Evolutionary conservation across 768 basidiomycete species (phyloP).

Genomic region (Asterophora lycoperdoides): DNA sequence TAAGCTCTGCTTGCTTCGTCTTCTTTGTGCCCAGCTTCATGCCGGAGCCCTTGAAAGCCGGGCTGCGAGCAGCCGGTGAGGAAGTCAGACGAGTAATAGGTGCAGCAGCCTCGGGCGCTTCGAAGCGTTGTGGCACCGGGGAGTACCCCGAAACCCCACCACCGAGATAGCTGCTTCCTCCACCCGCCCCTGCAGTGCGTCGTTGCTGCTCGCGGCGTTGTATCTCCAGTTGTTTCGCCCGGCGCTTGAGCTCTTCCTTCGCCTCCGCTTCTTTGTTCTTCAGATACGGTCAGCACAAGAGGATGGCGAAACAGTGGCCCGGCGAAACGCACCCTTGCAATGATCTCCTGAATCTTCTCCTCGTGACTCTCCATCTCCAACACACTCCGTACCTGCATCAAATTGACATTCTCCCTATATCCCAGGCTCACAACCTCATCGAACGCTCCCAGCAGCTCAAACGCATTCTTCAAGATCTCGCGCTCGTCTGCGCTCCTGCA

Average conservation of each 20-base stretch:
- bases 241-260: slow-evolving; percentile 96
- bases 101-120: slow-evolving; percentile 50
- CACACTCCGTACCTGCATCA: slow-evolving; percentile 74
- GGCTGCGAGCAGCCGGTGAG: slow-evolving; percentile 50
- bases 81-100: slow-evolving; percentile 36
- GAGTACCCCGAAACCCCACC: slow-evolving; percentile 70
- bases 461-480: slow-evolving; percentile 86
- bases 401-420: slow-evolving; percentile 72
- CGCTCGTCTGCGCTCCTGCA: slow-evolving; percentile 84
- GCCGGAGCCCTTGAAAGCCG: slow-evolving; percentile 89
- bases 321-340: slow-evolving; percentile 68
- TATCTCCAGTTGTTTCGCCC: slow-evolving; percentile 97
- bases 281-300: not conserved
- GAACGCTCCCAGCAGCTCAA: slow-evolving; percentile 92
- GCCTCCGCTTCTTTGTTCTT: slow-evolving; percentile 99
- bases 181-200: slow-evolving; percentile 51
- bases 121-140: slow-evolving; percentile 62
- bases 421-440: slow-evolving; percentile 95
- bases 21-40: slow-evolving; percentile 98
- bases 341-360: slow-evolving; percentile 97
- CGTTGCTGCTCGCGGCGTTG: slow-evolving; percentile 92
- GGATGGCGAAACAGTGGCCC: slow-evolving; percentile 1
- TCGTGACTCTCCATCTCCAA: slow-evolving; percentile 91
- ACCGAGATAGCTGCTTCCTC: slow-evolving; percentile 57
- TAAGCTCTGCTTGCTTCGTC: slow-evolving; percentile 80